Evolutionary conservation across 225 moss, liverwort and hornwort species (phyloP).

Genomic region (Marchantia polymorpha): DNA sequence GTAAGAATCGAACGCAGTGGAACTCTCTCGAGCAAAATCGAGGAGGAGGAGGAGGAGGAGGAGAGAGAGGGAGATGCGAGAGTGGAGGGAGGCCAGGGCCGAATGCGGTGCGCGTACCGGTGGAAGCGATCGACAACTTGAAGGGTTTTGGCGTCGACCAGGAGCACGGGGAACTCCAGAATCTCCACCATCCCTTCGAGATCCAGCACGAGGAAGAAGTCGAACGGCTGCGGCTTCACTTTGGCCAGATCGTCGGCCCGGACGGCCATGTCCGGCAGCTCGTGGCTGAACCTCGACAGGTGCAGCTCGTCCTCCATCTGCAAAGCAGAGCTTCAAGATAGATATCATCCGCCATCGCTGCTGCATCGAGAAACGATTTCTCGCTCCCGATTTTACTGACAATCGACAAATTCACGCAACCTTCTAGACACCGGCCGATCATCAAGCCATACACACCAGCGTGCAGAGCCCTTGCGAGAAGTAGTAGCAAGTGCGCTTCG

Average conservation of each 20-base stretch:
- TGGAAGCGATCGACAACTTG: conserved; percentile 90
- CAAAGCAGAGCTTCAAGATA: neutral
- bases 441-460: conserved; percentile 45
- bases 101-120: conserved; percentile 44
- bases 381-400: too few species aligned
- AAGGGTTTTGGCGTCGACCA: conserved; percentile 72
- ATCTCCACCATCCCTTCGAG: conserved; percentile 94
- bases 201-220: conserved; percentile 84
- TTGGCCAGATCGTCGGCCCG: conserved; percentile 59
- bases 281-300: conserved; percentile 62
- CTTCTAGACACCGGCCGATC: neutral
- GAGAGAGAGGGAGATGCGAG: neutral
- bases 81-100: neutral
- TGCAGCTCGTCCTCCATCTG: conserved; percentile 85
- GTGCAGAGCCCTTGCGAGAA: conserved; percentile 90
- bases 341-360: neutral
- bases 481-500: conserved; percentile 75
- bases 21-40: too few species aligned
- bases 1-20: too few species aligned
- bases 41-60: neutral
- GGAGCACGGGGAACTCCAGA: conserved; percentile 87
- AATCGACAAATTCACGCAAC: neutral
- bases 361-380: too few species aligned
- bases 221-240: conserved; percentile 79
- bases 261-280: conserved; percentile 60